Evolutionary conservation across 495 filamentous ascomycete genomes (phyloP).

Genomic region (Cenococcum geophilum): DNA sequence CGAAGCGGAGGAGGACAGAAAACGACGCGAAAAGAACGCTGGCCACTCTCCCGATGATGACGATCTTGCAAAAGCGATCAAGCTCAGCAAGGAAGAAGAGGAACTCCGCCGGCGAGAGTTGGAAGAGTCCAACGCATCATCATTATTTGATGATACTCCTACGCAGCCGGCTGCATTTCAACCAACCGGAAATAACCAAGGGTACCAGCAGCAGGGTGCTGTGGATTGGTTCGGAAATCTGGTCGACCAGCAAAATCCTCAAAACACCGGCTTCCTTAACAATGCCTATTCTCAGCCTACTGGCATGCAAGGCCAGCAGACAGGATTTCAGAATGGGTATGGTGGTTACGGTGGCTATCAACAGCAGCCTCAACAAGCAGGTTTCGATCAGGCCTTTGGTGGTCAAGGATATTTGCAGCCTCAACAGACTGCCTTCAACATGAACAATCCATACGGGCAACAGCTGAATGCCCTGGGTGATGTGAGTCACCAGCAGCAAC

Average conservation of each 20-base stretch:
- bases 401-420: conserved; percentile 52
- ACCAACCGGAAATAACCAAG: conserved; percentile 85
- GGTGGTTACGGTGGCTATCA: conserved; percentile 43
- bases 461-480: conserved; percentile 47
- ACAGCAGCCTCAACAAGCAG: conserved; percentile 55
- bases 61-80: conserved; percentile 90
- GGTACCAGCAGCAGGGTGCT: conserved; percentile 89
- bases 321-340: conserved; percentile 56
- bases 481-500: conserved; percentile 46
- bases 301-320: conserved; percentile 38
- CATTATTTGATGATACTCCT: conserved; percentile 82
- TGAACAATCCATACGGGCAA: conserved; percentile 64
- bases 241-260: conserved; percentile 64
- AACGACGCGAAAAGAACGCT: conserved; percentile 54
- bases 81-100: conserved; percentile 92
- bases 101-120: conserved; percentile 78
- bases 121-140: conserved; percentile 79
- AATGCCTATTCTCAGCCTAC: conserved; percentile 71
- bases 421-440: conserved; percentile 66
- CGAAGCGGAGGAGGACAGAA: conserved; percentile 90
- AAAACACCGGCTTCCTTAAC: conserved; percentile 76
- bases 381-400: conserved; percentile 37
- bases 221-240: conserved; percentile 98
- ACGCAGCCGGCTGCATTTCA: conserved; percentile 55
- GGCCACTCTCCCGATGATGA: conserved; percentile 59